These are phyloP conservation scores for Dillenia turbinata DNA, from an alignment of 164 flowering plant species.

Conservation along the genomic window DNA sequence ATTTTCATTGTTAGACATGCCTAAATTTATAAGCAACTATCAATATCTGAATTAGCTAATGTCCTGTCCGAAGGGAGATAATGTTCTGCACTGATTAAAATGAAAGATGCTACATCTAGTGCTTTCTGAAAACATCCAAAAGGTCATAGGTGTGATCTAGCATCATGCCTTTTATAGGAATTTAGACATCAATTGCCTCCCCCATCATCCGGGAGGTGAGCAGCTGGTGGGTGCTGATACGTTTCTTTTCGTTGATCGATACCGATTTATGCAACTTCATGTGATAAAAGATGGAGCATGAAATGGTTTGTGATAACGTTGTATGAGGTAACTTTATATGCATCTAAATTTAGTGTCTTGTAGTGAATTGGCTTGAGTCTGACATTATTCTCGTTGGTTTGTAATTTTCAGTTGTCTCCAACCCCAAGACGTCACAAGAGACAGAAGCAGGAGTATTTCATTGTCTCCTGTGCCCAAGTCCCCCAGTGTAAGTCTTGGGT, in stretches of 20 bases:
- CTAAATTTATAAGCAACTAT: constrained; percentile 4
- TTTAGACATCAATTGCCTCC: constrained; percentile 37
- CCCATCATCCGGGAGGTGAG: constrained; percentile 50
- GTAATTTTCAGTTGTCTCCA: constrained; percentile 33
- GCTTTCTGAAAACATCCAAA: constrained; percentile 8
- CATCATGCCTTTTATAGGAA: constrained; percentile 16
- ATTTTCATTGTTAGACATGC: neutral
- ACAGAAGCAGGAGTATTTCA: constrained; percentile 71
- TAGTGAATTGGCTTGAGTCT: constrained; percentile 23
- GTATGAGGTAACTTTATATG: constrained; percentile 72
- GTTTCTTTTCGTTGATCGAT: constrained; percentile 62
- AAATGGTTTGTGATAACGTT: constrained; percentile 63
- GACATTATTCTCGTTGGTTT: neutral
- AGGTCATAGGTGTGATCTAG: constrained; percentile 15
- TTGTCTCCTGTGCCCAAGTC: constrained; percentile 58
- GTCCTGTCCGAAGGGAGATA: constrained; percentile 4
- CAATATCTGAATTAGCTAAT: constrained; percentile 1
- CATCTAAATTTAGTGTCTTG: constrained; percentile 18
- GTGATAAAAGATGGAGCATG: constrained; percentile 78
- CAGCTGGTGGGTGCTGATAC: constrained; percentile 74
- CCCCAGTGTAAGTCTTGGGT: constrained; percentile 56
- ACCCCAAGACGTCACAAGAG: constrained; percentile 63
- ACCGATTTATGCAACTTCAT: constrained; percentile 61
- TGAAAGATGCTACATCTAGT: constrained; percentile 6
- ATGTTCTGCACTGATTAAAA: constrained; percentile 1